These are phyloP conservation scores for Pseudovirgaria hyperparasitica DNA, from an alignment of 2,329 filamentous ascomycete genomes.

Conservation along the genomic window DNA sequence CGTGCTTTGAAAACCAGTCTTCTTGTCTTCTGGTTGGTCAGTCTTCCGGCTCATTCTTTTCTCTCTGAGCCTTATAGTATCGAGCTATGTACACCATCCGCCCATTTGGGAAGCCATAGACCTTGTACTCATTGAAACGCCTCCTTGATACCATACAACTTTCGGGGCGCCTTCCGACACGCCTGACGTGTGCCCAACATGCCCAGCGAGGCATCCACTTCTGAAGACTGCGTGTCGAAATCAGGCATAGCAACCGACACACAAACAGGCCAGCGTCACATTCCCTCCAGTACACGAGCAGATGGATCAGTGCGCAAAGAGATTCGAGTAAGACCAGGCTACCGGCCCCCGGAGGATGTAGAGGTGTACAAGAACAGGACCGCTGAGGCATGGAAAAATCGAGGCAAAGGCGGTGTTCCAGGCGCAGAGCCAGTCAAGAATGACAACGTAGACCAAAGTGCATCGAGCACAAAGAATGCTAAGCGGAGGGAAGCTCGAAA, in stretches of 20 bases:
- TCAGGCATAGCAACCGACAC: constrained; percentile 57
- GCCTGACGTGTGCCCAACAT: neutral
- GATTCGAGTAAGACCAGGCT: constrained; percentile 87
- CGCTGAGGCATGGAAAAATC: constrained; percentile 71
- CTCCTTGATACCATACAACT: no score
- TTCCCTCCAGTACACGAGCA: constrained; percentile 72
- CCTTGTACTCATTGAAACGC: no score
- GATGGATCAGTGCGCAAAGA: constrained; percentile 90
- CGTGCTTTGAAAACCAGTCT: no score
- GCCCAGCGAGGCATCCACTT: constrained; percentile 17
- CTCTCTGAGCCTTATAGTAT: no score
- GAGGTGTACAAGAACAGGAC: constrained; percentile 91
- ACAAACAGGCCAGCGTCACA: constrained; percentile 67
- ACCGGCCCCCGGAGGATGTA: constrained; percentile 87
- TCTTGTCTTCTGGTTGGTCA: no score
- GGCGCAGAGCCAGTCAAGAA: constrained; percentile 49
- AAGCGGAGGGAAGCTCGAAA: constrained; percentile 60
- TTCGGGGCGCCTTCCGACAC: no score
- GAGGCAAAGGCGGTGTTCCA: constrained; percentile 56
- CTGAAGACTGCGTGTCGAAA: constrained; percentile 21
- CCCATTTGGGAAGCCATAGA: no score
- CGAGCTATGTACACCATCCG: no score
- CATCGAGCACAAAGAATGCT: constrained; percentile 66
- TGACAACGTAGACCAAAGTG: constrained; percentile 38
- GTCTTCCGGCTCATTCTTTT: no score